Evolutionary conservation across 1,284 basidiomycete genomes (phyloP), one percentile per base, ranked within the genome.

Genomic region (Phlebopus sp.): DNA sequence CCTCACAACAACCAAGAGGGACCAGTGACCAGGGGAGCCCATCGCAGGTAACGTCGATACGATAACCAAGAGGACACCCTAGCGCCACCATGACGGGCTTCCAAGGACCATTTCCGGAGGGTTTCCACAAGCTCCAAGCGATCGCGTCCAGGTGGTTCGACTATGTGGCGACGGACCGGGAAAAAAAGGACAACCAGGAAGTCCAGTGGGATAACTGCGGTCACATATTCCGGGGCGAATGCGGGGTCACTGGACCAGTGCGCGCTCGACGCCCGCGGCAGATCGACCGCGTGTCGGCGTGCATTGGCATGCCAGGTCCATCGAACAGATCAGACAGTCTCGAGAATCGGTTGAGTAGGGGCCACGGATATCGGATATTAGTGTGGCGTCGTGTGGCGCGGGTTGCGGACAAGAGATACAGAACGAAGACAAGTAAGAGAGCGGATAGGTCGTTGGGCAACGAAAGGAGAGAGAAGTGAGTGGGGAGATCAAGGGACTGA

Each of bases 261-360:
- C 37, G 23, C 18, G 45, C 47, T 39, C 47, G 47, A 49, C 47
- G 25, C 27, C 37, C 45, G 6, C 46, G 32, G 25, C 31, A 44
- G 42, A 19, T 44, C 32, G 42, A 35, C 34, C 42, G 23, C 21
- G 47, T 47, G 47, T 49, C 47, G 45, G 45, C 45, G 37, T 23
- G 35, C 46, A 49, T 39, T 46, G 38, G 15, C 45, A 44, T 48
- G 32, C 37, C 46, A 9, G 34, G 46, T 29, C 27, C 10, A 48
- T 35, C 35, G 27, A 30, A 21, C 14, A 40, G 10, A 11, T 31
- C 35, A 30, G 15, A 15, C 25, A 3, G 21, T 23, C 21, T 23
- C 21, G 21, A 23, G 21, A 23, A 23, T 6, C 3, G 6, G 21
- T 23, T 23, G 21, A n/a, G n/a, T 23, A 5, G 13, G 5, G 30